Evolutionary conservation across 148 eudicot genomes (phyloP).

Genomic region (Cornus controversa): DNA sequence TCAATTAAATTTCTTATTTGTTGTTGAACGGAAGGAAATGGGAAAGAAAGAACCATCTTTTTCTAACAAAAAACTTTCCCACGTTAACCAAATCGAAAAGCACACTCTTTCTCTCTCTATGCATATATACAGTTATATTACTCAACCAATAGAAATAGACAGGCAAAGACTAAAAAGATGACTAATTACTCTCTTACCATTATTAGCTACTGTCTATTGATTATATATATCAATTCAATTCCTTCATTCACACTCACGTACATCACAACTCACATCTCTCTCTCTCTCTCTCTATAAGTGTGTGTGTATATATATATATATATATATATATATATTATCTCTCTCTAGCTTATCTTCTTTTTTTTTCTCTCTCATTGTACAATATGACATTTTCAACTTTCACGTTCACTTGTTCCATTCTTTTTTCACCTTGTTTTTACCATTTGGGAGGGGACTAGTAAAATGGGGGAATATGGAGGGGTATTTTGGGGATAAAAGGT

Average conservation of each 20-base stretch:
- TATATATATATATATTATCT: no score
- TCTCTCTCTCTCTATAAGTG: no score
- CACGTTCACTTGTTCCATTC: not conserved
- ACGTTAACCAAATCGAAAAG: constrained; percentile 83
- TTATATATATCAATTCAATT: constrained; percentile 35
- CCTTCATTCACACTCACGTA: constrained; percentile 23
- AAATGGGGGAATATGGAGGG: not conserved
- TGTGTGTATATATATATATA: no score
- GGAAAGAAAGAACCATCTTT: constrained; percentile 37
- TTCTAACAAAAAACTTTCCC: constrained; percentile 47
- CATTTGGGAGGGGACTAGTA: not conserved
- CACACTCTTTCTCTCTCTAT: constrained; percentile 9
- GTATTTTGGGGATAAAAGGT: constrained; percentile 5
- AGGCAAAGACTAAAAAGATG: constrained; percentile 25
- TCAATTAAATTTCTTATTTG: constrained; percentile 2
- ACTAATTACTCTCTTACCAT: constrained; percentile 49
- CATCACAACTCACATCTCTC: not conserved
- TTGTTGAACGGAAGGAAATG: not conserved
- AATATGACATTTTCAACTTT: no score
- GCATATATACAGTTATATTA: not conserved
- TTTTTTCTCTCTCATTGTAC: no score
- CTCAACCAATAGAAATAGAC: constrained; percentile 63
- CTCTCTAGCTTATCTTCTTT: no score
- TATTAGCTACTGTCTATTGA: constrained; percentile 32
- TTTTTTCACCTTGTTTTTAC: not conserved